These are phyloP conservation scores for Poa annua DNA, from an alignment of 176 grass and related monocot genomes.

Conservation along the genomic window DNA sequence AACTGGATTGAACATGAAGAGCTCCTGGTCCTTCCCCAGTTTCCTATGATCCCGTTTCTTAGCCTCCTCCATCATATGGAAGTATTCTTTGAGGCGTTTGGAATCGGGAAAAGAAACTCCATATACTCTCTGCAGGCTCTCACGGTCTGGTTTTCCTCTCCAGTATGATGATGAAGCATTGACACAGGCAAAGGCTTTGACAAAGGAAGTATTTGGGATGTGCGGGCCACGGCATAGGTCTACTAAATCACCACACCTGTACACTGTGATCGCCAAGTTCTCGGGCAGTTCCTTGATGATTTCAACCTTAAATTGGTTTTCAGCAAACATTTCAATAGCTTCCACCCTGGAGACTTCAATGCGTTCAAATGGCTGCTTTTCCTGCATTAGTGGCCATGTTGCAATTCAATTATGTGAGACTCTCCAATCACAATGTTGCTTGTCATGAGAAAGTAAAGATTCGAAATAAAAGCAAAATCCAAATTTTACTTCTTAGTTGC, in stretches of 20 bases:
- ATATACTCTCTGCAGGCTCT: conserved; percentile 96
- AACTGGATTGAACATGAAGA: conserved; percentile 68
- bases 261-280: conserved; percentile 96
- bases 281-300: conserved; percentile 94
- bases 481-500: not conserved
- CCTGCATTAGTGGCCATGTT: not conserved
- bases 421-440: not conserved
- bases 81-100: conserved; percentile 75
- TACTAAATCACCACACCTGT: conserved; percentile 89
- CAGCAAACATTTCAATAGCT: conserved; percentile 86
- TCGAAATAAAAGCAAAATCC: not conserved
- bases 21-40: not conserved
- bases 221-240: conserved; percentile 96
- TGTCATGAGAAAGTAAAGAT: not conserved
- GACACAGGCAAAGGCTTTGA: conserved; percentile 89
- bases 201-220: conserved; percentile 93
- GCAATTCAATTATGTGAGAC: not conserved
- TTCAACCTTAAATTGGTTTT: conserved; percentile 99
- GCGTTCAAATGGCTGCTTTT: conserved; percentile 94
- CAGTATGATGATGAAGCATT: conserved; percentile 98
- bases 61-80: not conserved
- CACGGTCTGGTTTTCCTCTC: conserved; percentile 93
- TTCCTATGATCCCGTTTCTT: not conserved
- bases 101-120: conserved; percentile 95
- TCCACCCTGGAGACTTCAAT: conserved; percentile 86